A percentile compares a stretch with the other conserved stretches of the same genome.
These are phyloP conservation scores for Trichoderma breve DNA, from an alignment of 2,329 filamentous ascomycete species.

Conservation along the genomic window DNA sequence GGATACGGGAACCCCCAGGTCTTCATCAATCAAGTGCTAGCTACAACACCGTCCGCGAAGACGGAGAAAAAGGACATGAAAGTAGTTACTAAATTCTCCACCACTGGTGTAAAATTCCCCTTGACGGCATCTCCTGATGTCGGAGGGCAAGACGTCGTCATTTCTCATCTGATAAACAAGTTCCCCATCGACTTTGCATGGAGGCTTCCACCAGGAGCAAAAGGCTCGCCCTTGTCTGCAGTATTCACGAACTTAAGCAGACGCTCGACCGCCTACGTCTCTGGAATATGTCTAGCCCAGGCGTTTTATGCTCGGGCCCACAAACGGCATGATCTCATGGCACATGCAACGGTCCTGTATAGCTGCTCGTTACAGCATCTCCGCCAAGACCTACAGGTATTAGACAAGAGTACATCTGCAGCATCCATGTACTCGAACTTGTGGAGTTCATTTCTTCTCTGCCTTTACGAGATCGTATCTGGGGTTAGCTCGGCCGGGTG, in stretches of 20 bases:
- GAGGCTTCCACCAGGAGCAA: not conserved
- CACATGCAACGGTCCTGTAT: not conserved
- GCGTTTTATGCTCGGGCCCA: not conserved
- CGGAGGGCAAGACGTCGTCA: not conserved
- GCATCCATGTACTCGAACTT: not conserved
- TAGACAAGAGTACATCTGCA: not conserved
- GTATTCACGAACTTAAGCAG: not conserved
- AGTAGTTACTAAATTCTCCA: not conserved
- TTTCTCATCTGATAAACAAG: not conserved
- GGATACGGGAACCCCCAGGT: not conserved
- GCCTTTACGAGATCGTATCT: not conserved
- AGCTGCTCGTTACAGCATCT: not conserved
- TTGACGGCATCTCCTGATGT: not conserved
- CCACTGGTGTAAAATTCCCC: not conserved
- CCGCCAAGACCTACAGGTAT: not conserved
- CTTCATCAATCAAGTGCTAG: not conserved
- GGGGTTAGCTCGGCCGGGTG: not conserved
- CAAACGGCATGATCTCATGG: not conserved
- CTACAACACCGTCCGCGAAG: not conserved
- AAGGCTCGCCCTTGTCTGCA: not conserved
- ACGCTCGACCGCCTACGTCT: not conserved
- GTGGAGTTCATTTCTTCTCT: constrained; percentile 5
- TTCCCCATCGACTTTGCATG: constrained; percentile 1
- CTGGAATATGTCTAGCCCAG: not conserved
- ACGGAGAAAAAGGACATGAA: not conserved